Base-by-base conservation (phyloP, 1,284 basidiomycete species). In the Cutaneotrichosporon arboriforme region DNA sequence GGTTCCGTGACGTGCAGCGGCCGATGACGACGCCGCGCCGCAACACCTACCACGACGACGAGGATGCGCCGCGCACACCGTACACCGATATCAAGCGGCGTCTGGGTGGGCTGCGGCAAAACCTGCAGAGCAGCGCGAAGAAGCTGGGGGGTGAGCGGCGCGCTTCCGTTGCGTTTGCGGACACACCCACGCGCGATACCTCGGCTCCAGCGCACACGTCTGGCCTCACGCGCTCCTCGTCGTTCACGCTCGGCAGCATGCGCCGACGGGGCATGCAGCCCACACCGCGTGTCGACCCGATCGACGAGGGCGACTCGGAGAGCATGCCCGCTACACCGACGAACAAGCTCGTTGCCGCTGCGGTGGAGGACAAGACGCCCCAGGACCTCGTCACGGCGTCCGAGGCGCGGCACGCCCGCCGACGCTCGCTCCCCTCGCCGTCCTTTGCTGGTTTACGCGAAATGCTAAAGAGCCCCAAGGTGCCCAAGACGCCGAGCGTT, bases 111-210 rank as follows among this genome's bases (percentile, higher is more conserved):
- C 54, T 72, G 21, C 60, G 64, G 5, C 39, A 50, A 40, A 39
- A 21, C n/a, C 26, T 21, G 10, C 39, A 40, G 22, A 26, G 20
- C 18, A 51, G 46, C 33, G 35, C 43, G 21, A 50, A 35, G 39
- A 38, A 42, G 49, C 23, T 14, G 8, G 15, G 12, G 5, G 20
- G 23, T 13, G 43, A 34, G 9, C 54, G 67, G 38, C 43, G 70
- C 23, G 63, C 66, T 1, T 69, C 68, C 0, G 64, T 70, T 17
- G 66, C 65, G 10, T 68, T 70, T 36, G 61, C 69, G 7, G 49
- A 55, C 3, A 72, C 68, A 3, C 70, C 70, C 2, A 49, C 49
- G 8, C 44, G 48, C 3, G 3, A 17, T 14, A 17, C 43, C 10
- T 8, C 39, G 21, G 20, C 37, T 5, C 17, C 36, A 15, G 8